These are phyloP conservation scores for Leccinum sublutescens DNA, from an alignment of 768 basidiomycete genomes.

Conservation along the genomic window DNA sequence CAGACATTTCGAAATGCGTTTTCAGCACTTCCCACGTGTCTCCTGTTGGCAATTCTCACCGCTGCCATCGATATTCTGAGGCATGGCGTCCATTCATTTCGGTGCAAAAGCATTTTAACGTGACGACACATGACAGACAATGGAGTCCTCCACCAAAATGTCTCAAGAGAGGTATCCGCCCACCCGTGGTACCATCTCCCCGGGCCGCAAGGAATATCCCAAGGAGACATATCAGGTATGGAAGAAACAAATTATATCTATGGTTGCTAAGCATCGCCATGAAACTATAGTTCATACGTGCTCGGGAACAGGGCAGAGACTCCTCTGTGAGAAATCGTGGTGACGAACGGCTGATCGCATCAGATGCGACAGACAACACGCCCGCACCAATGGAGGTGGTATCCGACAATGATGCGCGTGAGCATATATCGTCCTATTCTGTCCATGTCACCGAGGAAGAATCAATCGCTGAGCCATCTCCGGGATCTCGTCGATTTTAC, in stretches of 20 bases:
- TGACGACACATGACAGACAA: no score
- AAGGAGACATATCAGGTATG: background rate
- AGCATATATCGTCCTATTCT: no score
- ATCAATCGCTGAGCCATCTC: no score
- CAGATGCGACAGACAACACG: background rate
- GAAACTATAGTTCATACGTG: background rate
- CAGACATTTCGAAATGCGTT: no score
- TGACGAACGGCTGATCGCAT: background rate
- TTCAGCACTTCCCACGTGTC: no score
- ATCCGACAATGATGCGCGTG: no score
- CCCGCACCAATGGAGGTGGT: background rate
- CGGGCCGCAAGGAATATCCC: no score
- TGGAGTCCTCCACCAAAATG: no score
- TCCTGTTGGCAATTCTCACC: background rate
- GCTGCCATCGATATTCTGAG: background rate
- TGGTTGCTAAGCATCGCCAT: background rate
- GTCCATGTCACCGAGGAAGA: no score
- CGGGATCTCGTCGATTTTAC: no score
- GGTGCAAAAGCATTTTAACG: background rate
- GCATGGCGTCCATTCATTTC: conserved; percentile 4
- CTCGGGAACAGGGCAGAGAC: background rate
- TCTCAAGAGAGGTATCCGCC: no score
- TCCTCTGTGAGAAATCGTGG: background rate
- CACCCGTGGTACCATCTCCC: no score
- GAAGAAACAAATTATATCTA: background rate